phyloP scores from a whole-genome alignment of 2,329 filamentous ascomycete genomes.

The Stenocarpella maydis region DNA sequence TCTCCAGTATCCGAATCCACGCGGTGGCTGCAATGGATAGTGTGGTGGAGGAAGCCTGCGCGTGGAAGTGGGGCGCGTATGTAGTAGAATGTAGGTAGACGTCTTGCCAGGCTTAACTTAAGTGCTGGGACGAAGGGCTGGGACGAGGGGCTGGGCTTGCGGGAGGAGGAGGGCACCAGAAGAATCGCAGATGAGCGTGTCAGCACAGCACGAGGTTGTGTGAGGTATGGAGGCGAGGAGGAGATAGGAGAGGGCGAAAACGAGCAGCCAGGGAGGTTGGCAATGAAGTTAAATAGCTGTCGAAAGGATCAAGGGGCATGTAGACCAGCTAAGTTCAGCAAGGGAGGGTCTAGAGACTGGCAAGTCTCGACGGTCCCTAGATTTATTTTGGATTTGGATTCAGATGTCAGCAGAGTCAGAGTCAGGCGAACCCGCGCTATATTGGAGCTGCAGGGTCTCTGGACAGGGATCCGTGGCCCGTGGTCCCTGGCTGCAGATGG shows the following conservation, averaged over 20 bases:
- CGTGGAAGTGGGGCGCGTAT: slow-evolving; percentile 17
- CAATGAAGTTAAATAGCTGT: slow-evolving; percentile 31
- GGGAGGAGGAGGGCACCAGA: neutral
- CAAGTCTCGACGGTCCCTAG: slow-evolving; percentile 24
- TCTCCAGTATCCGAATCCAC: neutral
- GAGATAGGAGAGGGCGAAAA: neutral
- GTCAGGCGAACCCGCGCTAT: slow-evolving; percentile 27
- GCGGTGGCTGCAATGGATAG: neutral
- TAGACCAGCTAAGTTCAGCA: slow-evolving; percentile 19
- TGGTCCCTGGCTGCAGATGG: neutral
- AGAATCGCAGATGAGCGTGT: neutral
- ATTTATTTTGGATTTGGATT: slow-evolving; percentile 23
- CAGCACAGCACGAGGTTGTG: neutral
- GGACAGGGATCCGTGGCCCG: neutral
- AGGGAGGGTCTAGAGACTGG: slow-evolving; percentile 26
- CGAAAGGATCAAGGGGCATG: slow-evolving; percentile 27
- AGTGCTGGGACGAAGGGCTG: neutral
- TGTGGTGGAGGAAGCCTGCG: neutral
- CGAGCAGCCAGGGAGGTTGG: slow-evolving; percentile 6
- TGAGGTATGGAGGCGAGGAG: slow-evolving; percentile 1
- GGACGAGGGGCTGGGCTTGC: neutral
- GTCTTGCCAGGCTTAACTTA: neutral
- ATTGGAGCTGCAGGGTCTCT: slow-evolving; percentile 20
- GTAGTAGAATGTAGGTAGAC: neutral
- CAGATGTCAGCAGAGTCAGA: slow-evolving; percentile 28